Evolutionary conservation across 345 rosid genomes (phyloP).

Genomic region (Corymbia maculata): DNA sequence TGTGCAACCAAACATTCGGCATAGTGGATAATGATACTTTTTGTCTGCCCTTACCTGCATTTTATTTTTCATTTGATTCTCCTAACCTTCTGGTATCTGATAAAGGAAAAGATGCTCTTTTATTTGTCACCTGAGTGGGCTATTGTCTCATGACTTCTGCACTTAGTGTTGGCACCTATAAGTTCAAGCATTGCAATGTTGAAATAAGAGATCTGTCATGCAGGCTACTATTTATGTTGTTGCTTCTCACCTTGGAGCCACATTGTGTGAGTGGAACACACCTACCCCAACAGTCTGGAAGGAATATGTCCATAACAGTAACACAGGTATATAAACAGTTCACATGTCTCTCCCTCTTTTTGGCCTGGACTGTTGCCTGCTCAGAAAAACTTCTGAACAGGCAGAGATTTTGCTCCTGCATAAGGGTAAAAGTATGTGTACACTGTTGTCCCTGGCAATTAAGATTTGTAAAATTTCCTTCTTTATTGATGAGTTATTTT

Average conservation of each 20-base stretch:
- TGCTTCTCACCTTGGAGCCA: constrained; percentile 73
- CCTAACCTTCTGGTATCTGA: not conserved
- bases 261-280: constrained; percentile 76
- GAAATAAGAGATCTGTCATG: not conserved
- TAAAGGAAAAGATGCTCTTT: not conserved
- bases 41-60: not conserved
- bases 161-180: not conserved
- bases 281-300: constrained; percentile 97
- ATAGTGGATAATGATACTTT: not conserved
- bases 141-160: not conserved
- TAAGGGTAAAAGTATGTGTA: not conserved
- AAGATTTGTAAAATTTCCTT: not conserved
- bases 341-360: not conserved
- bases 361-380: not conserved
- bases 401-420: not conserved
- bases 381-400: not conserved
- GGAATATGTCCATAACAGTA: constrained; percentile 63
- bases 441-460: not conserved
- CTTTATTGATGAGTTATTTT: not conserved
- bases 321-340: constrained; percentile 34
- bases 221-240: constrained; percentile 59
- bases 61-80: not conserved
- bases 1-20: not conserved
- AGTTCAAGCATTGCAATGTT: not conserved
- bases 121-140: not conserved